Base-by-base conservation (phyloP, 2,329 filamentous ascomycete genomes). In the Arthrobotrys sphaeroides region DNA sequence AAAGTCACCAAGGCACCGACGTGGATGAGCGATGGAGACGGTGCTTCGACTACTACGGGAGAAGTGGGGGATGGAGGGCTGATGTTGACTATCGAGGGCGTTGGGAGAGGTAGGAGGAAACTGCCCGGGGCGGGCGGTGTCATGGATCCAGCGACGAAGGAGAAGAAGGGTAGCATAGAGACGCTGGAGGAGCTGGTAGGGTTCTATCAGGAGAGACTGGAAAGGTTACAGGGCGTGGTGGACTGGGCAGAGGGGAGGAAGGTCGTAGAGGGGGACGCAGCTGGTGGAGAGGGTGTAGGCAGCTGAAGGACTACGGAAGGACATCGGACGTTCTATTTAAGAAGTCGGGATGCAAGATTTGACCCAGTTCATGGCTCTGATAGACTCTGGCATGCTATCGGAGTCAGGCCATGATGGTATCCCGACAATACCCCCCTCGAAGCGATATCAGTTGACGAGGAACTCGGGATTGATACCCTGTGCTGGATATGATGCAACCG, bases 81-180 rank as follows among this genome's bases (percentile, higher is more conserved):
- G 77, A 89, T 91, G 86, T 82, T 91, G 49, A 84, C 84, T 70
- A 86, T 92, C 61, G 86, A 90, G 72, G 90, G 89, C 2, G 81
- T 80, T 76, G 86, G 78, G 81, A 60, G 49, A 43, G 67, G 55
- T 33, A 74, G 51, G 13, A 49, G 38, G 59, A 67, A 57, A 42
- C 77, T 77, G 81, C 61, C 78, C 79, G 20, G 73, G 68, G 49
- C 81, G 79, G 80, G 80, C 65, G 73, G 77, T 79, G 16, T 69
- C 70, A 51, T 81, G 80, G 80, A 80, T 60, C 62, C 28, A 2
- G 18, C 78, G 24, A 42, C 59, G 10, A 65, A 70, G 42, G 59
- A 69, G 24, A 65, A 68, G 45, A 75, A 75, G 33, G 57, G 62
- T 5, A 36, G 31, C 7, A 33, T 66, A 28, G 73, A 76, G 22